phyloP scores from a whole-genome alignment of 2,329 filamentous ascomycete genomes.

The Sporothrix brunneoviolacea region DNA sequence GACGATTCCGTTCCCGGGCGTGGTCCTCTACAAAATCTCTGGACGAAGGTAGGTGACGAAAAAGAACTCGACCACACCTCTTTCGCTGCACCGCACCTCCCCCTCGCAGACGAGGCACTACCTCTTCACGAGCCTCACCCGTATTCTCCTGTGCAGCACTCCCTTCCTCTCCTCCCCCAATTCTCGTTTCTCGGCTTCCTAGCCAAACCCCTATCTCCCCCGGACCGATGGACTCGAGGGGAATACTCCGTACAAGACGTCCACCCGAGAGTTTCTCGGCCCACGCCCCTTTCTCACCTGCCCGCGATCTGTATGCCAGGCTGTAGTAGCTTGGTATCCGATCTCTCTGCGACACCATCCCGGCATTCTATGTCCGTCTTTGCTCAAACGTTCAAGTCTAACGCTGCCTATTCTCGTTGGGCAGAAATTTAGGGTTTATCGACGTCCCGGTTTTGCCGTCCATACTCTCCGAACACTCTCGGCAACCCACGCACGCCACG shows the following conservation, averaged over 20 bases:
- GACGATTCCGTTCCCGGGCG: not conserved
- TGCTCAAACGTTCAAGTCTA: not conserved
- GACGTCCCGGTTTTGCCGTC: conserved; percentile 2
- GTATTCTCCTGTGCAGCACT: no score
- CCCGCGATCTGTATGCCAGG: no score
- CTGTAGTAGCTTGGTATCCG: no score
- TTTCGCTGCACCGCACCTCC: not conserved
- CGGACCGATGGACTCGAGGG: no score
- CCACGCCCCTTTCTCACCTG: no score
- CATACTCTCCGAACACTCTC: conserved; percentile 3
- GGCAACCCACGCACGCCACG: not conserved
- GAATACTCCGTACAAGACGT: no score
- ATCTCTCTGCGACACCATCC: not conserved
- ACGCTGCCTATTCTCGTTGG: conserved; percentile 2
- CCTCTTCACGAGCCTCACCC: no score
- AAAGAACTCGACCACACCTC: not conserved
- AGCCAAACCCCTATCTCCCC: no score
- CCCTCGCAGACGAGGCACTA: not conserved
- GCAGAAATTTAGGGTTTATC: conserved; percentile 7
- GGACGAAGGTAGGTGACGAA: conserved; percentile 7
- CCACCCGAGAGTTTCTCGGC: no score
- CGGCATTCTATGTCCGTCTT: not conserved
- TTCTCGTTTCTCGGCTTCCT: no score
- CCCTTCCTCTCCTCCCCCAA: no score
- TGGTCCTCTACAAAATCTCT: conserved; percentile 1